Evolutionary conservation across 805 yeast genomes (phyloP).

Genomic region (Pachysolen tannophilus): DNA sequence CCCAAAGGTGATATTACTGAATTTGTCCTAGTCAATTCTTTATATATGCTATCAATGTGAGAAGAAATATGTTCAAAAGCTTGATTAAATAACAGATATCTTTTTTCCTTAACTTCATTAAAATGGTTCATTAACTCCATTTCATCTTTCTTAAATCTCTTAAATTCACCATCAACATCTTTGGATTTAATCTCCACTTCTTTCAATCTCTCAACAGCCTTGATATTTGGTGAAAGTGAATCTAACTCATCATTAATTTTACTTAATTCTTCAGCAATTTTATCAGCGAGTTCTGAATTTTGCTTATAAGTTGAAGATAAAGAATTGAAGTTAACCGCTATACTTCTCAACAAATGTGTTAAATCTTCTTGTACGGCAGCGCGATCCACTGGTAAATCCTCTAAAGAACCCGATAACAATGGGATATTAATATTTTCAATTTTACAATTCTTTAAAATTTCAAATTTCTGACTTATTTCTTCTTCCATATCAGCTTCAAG

Average conservation of each 20-base stretch:
- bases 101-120: slow-evolving; percentile 45
- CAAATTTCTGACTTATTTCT: slow-evolving; percentile 45
- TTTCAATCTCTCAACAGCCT: slow-evolving; percentile 67
- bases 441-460: slow-evolving; percentile 63
- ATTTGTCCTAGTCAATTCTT: slow-evolving; percentile 80
- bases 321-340: slow-evolving; percentile 48
- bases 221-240: slow-evolving; percentile 67
- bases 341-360: slow-evolving; percentile 29
- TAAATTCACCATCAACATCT: slow-evolving; percentile 58
- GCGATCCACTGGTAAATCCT: slow-evolving; percentile 52
- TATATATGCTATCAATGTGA: slow-evolving; percentile 68
- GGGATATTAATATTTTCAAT: slow-evolving; percentile 65
- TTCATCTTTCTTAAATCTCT: slow-evolving; percentile 53
- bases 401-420: slow-evolving; percentile 49
- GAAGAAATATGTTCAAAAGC: slow-evolving; percentile 74
- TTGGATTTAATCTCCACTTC: slow-evolving; percentile 57
- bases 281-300: slow-evolving; percentile 19
- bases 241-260: slow-evolving; percentile 28
- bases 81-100: slow-evolving; percentile 56
- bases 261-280: slow-evolving; percentile 30
- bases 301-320: slow-evolving; percentile 37
- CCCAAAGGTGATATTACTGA: slow-evolving; percentile 68
- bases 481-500: slow-evolving; percentile 48
- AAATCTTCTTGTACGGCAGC: slow-evolving; percentile 24
- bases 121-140: slow-evolving; percentile 45